Conservation (phyloP, 179 eudicot species). For the Corrigiola litoralis region DNA sequence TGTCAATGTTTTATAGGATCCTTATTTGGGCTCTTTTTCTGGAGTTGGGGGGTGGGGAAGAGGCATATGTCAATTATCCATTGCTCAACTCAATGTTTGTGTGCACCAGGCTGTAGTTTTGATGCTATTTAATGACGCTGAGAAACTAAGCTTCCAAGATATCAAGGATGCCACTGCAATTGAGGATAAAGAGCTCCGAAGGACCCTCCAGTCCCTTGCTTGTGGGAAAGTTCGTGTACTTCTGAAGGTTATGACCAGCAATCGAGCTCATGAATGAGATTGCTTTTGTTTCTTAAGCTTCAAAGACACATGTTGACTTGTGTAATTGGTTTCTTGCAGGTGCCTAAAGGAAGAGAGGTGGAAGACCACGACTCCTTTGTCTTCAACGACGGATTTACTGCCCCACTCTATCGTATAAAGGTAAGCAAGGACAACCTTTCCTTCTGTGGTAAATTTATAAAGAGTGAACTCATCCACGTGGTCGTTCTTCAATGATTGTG, state of each 20-base stretch:
- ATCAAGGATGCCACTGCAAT: slow-evolving; percentile 87
- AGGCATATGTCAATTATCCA: too few relatives aligned
- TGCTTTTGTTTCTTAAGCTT: neutral
- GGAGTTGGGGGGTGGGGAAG: too few relatives aligned
- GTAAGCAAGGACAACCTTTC: slow-evolving; percentile 25
- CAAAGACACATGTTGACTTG: neutral
- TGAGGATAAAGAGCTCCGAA: slow-evolving; percentile 90
- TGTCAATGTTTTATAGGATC: neutral
- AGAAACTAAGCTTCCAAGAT: slow-evolving; percentile 89
- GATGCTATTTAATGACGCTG: slow-evolving; percentile 94
- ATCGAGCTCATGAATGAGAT: neutral
- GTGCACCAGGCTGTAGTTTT: slow-evolving; percentile 72
- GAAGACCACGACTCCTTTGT: slow-evolving; percentile 75
- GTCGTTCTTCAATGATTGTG: neutral
- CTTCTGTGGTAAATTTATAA: neutral
- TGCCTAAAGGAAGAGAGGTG: slow-evolving; percentile 94
- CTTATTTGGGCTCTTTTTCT: neutral
- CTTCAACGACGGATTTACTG: slow-evolving; percentile 78
- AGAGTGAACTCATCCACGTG: neutral
- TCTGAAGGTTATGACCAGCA: slow-evolving; percentile 50
- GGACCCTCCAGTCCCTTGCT: slow-evolving; percentile 96
- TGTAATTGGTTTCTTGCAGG: slow-evolving; percentile 35
- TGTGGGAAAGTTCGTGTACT: slow-evolving; percentile 96
- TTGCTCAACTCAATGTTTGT: slow-evolving; percentile 1
- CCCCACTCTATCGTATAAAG: slow-evolving; percentile 94